Percentiles rank a stretch among this genome's conserved stretches.
Conservation (phyloP, 1,284 basidiomycete species). For the Microbotryum silenes-acaulis region DNA sequence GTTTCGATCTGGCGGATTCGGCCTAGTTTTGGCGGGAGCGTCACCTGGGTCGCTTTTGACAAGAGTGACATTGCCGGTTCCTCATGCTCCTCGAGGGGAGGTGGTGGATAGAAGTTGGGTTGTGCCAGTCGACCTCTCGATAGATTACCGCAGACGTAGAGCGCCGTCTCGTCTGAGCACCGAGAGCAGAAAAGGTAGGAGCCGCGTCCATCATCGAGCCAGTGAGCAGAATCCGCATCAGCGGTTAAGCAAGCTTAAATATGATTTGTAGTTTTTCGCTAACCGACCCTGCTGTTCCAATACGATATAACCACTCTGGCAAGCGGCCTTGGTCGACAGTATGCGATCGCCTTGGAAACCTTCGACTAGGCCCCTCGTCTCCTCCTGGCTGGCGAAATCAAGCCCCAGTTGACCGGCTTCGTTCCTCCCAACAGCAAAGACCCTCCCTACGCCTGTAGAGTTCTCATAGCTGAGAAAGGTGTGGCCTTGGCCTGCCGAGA, state of each 20-base stretch:
- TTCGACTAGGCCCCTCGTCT: slow-evolving; percentile 32
- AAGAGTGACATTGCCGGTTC: slow-evolving; percentile 22
- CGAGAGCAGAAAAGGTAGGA: not conserved
- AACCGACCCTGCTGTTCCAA: slow-evolving; percentile 14
- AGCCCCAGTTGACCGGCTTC: slow-evolving; percentile 32
- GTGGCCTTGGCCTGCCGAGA: slow-evolving; percentile 24
- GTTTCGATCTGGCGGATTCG: slow-evolving; percentile 22
- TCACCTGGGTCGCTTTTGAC: slow-evolving; percentile 18
- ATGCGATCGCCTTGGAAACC: slow-evolving; percentile 26
- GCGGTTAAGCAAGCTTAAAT: not conserved
- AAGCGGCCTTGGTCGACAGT: slow-evolving; percentile 1
- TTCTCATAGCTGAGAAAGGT: slow-evolving; percentile 22
- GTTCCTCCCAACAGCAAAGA: slow-evolving; percentile 32
- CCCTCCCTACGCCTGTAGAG: slow-evolving; percentile 16
- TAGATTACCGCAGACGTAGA: slow-evolving; percentile 22
- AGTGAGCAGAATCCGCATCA: not conserved
- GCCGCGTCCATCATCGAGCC: no score
- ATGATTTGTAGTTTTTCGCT: no score
- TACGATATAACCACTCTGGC: slow-evolving; percentile 21
- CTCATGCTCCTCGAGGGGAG: slow-evolving; percentile 1
- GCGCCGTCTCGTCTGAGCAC: slow-evolving; percentile 10
- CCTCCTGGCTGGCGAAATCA: slow-evolving; percentile 32
- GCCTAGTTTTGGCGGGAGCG: not conserved
- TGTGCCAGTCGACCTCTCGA: slow-evolving; percentile 21
- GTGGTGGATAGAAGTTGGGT: slow-evolving; percentile 6